phyloP scores from a whole-genome alignment of 1,139 yeast genomes.

The Lodderomyces orthopsilosis region DNA sequence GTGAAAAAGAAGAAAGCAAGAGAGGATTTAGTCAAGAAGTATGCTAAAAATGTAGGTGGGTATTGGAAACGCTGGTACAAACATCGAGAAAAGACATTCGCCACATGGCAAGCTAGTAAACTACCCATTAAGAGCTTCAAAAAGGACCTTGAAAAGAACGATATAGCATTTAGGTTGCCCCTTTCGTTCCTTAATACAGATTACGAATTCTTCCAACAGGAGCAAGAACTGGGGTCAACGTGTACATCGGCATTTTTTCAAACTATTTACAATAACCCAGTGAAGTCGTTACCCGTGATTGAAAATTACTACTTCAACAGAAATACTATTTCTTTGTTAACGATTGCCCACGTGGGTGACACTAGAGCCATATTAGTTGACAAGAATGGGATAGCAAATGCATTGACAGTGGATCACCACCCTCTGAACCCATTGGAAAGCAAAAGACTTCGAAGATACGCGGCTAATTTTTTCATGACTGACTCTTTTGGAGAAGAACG shows the following conservation, averaged over 20 bases:
- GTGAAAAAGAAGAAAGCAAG: constrained; percentile 26
- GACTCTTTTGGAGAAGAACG: constrained; percentile 95
- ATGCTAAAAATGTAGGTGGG: constrained; percentile 66
- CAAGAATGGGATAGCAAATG: constrained; percentile 71
- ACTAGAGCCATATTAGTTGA: constrained; percentile 84
- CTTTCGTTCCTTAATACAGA: constrained; percentile 64
- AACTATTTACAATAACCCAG: constrained; percentile 38
- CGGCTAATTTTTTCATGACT: constrained; percentile 73
- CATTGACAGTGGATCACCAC: constrained; percentile 79
- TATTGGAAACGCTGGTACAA: constrained; percentile 83
- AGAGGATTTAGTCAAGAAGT: constrained; percentile 44
- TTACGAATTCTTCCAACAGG: constrained; percentile 34
- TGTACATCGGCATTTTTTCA: constrained; percentile 77
- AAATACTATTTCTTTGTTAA: constrained; percentile 63
- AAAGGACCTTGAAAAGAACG: constrained; percentile 33
- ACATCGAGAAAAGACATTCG: constrained; percentile 45
- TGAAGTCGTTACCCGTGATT: constrained; percentile 26
- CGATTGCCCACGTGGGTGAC: constrained; percentile 94
- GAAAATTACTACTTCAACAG: constrained; percentile 67
- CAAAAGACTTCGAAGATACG: constrained; percentile 62
- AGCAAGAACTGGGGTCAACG: constrained; percentile 68
- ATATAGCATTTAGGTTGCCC: constrained; percentile 58
- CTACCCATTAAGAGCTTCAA: constrained; percentile 18
- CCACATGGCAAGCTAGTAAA: constrained; percentile 28
- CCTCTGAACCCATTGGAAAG: constrained; percentile 83